Evolutionary conservation across 345 rosid genomes (phyloP), one percentile per base, ranked within the genome.

Genomic region (Populus ilicifolia): DNA sequence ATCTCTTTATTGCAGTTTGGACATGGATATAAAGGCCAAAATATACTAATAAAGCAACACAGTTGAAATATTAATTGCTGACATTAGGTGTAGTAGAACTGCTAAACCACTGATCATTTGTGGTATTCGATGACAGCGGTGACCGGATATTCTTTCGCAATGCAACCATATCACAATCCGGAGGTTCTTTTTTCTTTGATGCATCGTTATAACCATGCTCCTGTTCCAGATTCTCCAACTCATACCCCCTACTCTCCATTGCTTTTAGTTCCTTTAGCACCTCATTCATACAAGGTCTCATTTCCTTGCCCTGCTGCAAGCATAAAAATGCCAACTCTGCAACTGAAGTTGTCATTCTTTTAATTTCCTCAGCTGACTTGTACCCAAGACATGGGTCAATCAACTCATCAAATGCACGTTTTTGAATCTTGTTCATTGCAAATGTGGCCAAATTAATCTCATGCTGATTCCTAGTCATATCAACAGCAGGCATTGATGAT

Each of bases 51-150:
- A 82, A 43, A 74, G 66, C 16, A 74, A 33, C 33, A 41, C 54
- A 17, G 36, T 46, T 25, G 8, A 69, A 56, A 71, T 30, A 48
- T 56, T 59, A 84, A 52, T 71, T 75, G 76, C 89, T 87, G 67
- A 67, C 66, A 59, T 76, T 79, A 10, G 90, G 78, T 63, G 92
- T 83, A 71, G 85, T 81, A 20, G 56, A 41, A 59, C 39, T 76
- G 79, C 91, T 88, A 30, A 79, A 43, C 90, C 90, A 89, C 71
- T 80, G 84, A 2, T 80, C 75, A 38, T 88, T 83, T 79, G 84
- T 89, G 23, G 98, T 89, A 61, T 77, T 66, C 0, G 90, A 94
- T 44, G 94, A 90, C 69, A 77, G 35, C 8, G 79, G 86, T 35
- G 30, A 69, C 67, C 16, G 74, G 41, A 29, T 52, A 30, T 81